phyloP scores from a whole-genome alignment of 768 basidiomycete genomes.

The Auricularia sp. region DNA sequence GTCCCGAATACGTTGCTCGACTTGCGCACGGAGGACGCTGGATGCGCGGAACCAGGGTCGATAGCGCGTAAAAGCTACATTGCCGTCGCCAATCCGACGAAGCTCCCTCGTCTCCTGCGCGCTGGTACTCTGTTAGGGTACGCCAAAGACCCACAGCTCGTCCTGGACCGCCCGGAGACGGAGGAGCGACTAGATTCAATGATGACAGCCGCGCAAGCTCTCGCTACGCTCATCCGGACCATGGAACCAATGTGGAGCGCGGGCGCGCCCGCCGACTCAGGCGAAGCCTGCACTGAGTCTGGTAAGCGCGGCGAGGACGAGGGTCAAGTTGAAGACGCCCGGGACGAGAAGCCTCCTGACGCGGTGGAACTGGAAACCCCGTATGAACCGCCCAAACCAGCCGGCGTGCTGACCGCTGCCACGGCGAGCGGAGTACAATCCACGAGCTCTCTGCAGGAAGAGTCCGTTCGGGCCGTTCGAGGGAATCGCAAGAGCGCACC shows the following conservation, averaged over 20 bases:
- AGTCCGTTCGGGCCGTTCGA: neutral
- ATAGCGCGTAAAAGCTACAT: neutral
- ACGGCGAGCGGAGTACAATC: no score
- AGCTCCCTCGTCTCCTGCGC: conserved; percentile 1
- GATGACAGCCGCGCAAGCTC: neutral
- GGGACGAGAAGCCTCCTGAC: no score
- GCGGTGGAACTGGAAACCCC: no score
- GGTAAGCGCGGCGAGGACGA: no score
- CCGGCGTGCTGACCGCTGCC: no score
- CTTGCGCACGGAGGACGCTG: neutral
- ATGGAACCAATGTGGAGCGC: neutral
- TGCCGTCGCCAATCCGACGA: conserved; percentile 9
- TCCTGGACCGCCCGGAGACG: conserved; percentile 5
- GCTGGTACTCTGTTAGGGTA: conserved; percentile 9
- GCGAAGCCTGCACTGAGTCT: no score
- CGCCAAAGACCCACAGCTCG: conserved; percentile 2
- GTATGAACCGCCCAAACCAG: no score
- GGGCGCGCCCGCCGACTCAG: no score
- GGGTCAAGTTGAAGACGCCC: no score
- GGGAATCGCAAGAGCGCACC: neutral
- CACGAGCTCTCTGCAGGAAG: no score
- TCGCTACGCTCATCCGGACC: neutral
- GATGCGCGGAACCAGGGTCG: conserved; percentile 4
- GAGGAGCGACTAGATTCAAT: neutral
- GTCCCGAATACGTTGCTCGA: neutral